These are phyloP conservation scores for Cladorrhinum sp. DNA, from an alignment of 2,329 filamentous ascomycete species.

Conservation along the genomic window DNA sequence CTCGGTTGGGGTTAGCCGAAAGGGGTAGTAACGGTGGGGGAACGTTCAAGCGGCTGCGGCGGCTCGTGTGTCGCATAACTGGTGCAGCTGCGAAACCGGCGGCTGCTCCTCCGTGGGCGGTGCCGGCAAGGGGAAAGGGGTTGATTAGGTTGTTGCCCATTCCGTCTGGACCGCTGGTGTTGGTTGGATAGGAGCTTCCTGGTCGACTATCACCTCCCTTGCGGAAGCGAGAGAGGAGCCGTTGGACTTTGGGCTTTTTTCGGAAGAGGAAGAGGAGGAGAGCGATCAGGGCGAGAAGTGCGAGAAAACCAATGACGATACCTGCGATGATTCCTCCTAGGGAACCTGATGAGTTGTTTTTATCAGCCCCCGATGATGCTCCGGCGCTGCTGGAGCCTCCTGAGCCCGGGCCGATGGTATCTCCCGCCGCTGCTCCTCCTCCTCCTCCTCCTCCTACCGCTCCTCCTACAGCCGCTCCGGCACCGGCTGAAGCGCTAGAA, in stretches of 20 bases:
- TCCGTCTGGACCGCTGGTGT: conserved; percentile 6
- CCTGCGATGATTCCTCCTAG: conserved; percentile 18
- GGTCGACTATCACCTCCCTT: not conserved
- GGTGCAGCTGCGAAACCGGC: conserved; percentile 1
- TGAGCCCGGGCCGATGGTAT: not conserved
- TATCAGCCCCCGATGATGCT: not conserved
- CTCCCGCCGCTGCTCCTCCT: no score
- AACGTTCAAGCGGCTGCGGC: not conserved
- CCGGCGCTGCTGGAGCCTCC: not conserved
- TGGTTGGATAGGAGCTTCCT: conserved; percentile 2
- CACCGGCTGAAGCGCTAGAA: not conserved
- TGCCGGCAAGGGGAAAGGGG: no score
- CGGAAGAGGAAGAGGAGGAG: conserved; percentile 17
- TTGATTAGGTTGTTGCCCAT: conserved; percentile 12
- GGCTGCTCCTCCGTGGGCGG: not conserved
- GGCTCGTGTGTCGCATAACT: conserved; percentile 11
- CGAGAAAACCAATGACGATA: conserved; percentile 12
- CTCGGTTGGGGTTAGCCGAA: conserved; percentile 4
- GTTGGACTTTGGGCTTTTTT: conserved; percentile 9
- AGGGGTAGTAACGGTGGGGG: conserved; percentile 1
- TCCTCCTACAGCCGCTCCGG: not conserved
- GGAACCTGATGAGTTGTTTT: not conserved
- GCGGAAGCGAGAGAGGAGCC: conserved; percentile 12
- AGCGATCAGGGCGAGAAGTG: conserved; percentile 10
- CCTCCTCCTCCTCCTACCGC: not conserved